Conservation (phyloP, 768 basidiomycete genomes). For the Pisolithus albus region DNA sequence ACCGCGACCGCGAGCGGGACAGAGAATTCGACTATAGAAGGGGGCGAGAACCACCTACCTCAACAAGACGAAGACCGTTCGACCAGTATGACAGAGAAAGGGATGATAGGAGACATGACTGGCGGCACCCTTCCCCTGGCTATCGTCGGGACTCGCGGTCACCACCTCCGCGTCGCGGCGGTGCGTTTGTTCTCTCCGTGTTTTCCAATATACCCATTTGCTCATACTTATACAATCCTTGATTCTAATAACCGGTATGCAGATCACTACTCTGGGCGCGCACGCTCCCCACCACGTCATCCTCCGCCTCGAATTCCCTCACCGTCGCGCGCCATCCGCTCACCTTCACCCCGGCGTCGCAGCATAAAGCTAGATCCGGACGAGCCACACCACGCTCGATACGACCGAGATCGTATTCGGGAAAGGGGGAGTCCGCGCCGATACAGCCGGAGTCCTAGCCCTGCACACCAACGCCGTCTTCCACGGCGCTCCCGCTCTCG, state of each 20-base stretch:
- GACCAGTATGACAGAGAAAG: slow-evolving; percentile 5
- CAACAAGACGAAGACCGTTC: not conserved
- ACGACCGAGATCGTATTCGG: not conserved
- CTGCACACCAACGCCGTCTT: not conserved
- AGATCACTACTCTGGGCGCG: not conserved
- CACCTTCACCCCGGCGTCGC: not conserved
- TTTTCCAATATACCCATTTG: not conserved
- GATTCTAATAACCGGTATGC: not conserved
- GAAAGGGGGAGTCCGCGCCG: not conserved
- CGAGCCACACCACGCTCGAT: not conserved
- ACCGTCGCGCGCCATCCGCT: not conserved
- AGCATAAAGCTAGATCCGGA: not conserved
- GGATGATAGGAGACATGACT: slow-evolving; percentile 20
- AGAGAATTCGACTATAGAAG: not conserved
- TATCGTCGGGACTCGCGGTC: slow-evolving; percentile 17
- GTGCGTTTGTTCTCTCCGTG: slow-evolving; percentile 8
- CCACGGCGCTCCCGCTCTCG: not conserved
- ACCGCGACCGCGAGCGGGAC: slow-evolving; percentile 19
- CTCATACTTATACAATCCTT: too few relatives aligned
- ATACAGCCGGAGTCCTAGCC: not conserved
- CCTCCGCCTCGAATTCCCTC: not conserved
- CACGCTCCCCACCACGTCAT: not conserved
- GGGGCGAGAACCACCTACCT: not conserved
- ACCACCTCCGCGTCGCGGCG: slow-evolving; percentile 14
- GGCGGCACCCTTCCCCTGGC: slow-evolving; percentile 11